Conservation (phyloP, 108 stramenopile species). For the Nannochloropsis salina region DNA sequence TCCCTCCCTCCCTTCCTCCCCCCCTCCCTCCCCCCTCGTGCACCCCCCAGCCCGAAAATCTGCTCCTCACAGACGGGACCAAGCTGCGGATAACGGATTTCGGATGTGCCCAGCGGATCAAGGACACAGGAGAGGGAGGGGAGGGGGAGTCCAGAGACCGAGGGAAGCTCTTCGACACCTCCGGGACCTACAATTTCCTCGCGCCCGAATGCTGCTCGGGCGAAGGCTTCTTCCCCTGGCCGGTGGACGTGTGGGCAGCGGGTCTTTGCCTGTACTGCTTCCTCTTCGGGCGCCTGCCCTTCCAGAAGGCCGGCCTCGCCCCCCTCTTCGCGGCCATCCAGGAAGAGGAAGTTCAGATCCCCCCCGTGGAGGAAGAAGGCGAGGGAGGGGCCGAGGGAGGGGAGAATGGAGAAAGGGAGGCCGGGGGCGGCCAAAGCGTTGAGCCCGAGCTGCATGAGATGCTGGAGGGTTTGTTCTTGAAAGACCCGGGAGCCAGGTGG, state of each 20-base stretch:
- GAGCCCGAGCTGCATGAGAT: conserved; percentile 30
- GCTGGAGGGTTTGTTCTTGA: conserved; percentile 33
- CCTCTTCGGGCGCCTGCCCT: conserved; percentile 36
- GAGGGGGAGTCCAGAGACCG: not conserved
- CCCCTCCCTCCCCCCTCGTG: not conserved
- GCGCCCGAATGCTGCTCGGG: conserved; percentile 32
- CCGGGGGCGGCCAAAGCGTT: conserved; percentile 23
- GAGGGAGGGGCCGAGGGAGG: conserved; percentile 15
- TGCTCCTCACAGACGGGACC: conserved; percentile 37
- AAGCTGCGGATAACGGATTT: conserved; percentile 45
- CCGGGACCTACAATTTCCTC: conserved; percentile 43
- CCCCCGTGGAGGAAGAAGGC: conserved; percentile 24
- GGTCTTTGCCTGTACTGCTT: conserved; percentile 41
- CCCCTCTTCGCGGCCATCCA: conserved; percentile 41
- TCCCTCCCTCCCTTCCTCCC: not conserved
- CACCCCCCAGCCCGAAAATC: conserved; percentile 37
- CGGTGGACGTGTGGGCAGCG: conserved; percentile 43
- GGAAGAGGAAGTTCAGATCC: conserved; percentile 22
- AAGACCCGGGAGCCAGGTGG: conserved; percentile 26
- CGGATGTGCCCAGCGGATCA: conserved; percentile 26
- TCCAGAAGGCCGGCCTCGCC: conserved; percentile 29
- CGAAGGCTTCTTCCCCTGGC: conserved; percentile 27
- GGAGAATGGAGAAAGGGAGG: not conserved
- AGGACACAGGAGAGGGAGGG: not conserved
- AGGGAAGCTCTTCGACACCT: conserved; percentile 28